These are phyloP conservation scores for Discostella stelligera DNA, from an alignment of 352 stramenopile genomes.

Conservation along the genomic window DNA sequence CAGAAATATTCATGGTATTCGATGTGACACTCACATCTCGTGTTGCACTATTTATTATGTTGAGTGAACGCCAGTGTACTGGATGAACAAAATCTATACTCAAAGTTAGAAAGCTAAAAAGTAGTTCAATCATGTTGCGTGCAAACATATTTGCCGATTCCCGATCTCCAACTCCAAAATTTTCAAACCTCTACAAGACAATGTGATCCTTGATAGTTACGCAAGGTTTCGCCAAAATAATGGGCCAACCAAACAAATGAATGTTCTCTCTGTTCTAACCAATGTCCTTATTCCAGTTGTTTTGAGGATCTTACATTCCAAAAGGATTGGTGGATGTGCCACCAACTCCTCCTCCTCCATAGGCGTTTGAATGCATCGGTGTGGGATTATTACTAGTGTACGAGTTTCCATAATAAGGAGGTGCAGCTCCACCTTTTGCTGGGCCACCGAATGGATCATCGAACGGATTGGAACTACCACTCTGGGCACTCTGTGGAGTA, in stretches of 20 bases:
- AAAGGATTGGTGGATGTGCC: constrained; percentile 19
- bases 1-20: too few species aligned
- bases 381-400: background rate
- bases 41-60: too few species aligned
- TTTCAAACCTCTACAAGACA: background rate
- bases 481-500: background rate
- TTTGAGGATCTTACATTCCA: constrained; percentile 1
- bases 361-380: background rate
- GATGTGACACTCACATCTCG: too few species aligned
- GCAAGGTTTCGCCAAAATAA: too few species aligned
- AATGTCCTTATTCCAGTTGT: background rate
- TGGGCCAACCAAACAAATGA: background rate
- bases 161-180: background rate
- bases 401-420: constrained; percentile 1
- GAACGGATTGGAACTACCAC: constrained; percentile 25
- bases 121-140: background rate
- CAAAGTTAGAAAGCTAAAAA: background rate
- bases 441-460: constrained; percentile 3
- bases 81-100: background rate
- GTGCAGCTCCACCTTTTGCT: background rate
- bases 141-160: background rate
- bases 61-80: too few species aligned
- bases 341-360: constrained; percentile 4
- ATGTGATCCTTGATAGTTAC: background rate
- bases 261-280: background rate